phyloP scores from a whole-genome alignment of 495 filamentous ascomycete genomes.

The Hapsidospora chrysogenum region DNA sequence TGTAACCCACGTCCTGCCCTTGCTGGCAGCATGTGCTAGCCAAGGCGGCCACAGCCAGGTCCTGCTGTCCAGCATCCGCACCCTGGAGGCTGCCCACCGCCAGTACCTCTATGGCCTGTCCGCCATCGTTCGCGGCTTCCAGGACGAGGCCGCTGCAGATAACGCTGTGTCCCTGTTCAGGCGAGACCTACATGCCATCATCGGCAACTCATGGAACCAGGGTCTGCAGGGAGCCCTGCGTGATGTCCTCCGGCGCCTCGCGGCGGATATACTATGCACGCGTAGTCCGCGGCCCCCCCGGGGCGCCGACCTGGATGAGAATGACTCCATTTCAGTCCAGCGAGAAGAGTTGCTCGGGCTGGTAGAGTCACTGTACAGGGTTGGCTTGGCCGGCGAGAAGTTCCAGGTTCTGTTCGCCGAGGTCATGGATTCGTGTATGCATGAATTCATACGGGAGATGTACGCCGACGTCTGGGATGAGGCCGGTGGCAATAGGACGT shows the following conservation, averaged over 20 bases:
- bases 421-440: conserved; percentile 55
- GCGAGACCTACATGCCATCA: conserved; percentile 46
- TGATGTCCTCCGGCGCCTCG: conserved; percentile 33
- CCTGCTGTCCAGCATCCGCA: conserved; percentile 27
- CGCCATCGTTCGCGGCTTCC: conserved; percentile 22
- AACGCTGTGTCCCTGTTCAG: conserved; percentile 31
- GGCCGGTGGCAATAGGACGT: background rate
- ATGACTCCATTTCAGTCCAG: conserved; percentile 6
- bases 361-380: conserved; percentile 43
- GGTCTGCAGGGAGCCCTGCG: conserved; percentile 33
- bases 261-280: conserved; percentile 40
- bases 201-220: conserved; percentile 45
- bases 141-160: conserved; percentile 10
- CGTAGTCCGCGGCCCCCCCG: conserved; percentile 8
- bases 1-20: conserved; percentile 30
- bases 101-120: conserved; percentile 32
- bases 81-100: conserved; percentile 29
- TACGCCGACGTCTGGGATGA: conserved; percentile 44
- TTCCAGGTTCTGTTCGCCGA: conserved; percentile 64
- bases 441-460: conserved; percentile 40
- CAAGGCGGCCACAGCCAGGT: conserved; percentile 6
- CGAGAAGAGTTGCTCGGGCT: conserved; percentile 38
- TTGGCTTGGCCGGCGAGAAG: conserved; percentile 57
- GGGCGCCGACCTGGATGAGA: background rate
- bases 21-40: conserved; percentile 19